Conservation (phyloP, 768 basidiomycete species). For the Hygrocybe coccinea region DNA sequence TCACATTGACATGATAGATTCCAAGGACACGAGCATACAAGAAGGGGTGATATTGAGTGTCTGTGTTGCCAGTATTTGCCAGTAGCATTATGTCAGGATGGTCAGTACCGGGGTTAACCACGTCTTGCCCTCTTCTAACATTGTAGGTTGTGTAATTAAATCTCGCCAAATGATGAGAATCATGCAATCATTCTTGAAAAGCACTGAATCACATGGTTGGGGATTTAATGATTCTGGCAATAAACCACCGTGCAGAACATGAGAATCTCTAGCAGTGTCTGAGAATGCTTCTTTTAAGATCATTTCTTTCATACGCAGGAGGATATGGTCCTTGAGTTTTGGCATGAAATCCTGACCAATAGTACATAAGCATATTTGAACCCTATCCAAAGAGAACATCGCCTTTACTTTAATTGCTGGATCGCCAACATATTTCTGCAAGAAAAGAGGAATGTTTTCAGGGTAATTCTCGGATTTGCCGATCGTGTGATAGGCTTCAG, state of each 20-base stretch:
- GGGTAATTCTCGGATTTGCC: constrained; percentile 15
- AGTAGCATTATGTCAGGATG: not conserved
- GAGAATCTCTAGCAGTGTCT: not conserved
- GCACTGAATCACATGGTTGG: constrained; percentile 12
- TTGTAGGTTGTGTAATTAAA: constrained; percentile 43
- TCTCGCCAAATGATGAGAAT: constrained; percentile 26
- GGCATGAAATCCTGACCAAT: constrained; percentile 21
- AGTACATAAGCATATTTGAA: not conserved
- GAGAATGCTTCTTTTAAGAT: not conserved
- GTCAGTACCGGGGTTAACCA: constrained; percentile 24
- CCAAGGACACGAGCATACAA: constrained; percentile 7
- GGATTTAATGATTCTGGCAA: not conserved
- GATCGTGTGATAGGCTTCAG: constrained; percentile 13
- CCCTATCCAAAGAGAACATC: not conserved
- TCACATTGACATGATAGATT: constrained; percentile 16
- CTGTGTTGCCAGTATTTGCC: constrained; percentile 1
- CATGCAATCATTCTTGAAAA: constrained; percentile 21
- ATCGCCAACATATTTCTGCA: constrained; percentile 11
- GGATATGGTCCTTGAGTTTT: constrained; percentile 27
- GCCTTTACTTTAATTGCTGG: constrained; percentile 14
- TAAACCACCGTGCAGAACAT: not conserved
- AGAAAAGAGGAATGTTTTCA: constrained; percentile 12
- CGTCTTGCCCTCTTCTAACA: constrained; percentile 33
- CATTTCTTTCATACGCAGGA: constrained; percentile 18
- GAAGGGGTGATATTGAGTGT: constrained; percentile 5